Evolutionary conservation across 495 filamentous ascomycete species (phyloP), one percentile per base, ranked within the genome.

Genomic region (Thermochaetoides thermophila): DNA sequence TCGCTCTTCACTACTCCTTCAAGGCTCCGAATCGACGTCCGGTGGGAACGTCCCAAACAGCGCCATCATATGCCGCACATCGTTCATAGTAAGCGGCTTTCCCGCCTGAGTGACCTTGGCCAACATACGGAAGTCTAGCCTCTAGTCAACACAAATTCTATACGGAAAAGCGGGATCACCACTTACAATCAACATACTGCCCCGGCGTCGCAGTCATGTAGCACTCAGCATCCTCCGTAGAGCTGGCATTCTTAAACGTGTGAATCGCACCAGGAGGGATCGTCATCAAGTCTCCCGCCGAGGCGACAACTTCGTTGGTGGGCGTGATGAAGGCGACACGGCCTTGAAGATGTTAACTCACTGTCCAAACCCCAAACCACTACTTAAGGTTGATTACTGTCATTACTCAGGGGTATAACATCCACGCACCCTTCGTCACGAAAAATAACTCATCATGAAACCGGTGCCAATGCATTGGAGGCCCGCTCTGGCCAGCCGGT

Each of bases 371-470:
- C n/a, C n/a, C n/a, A n/a, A n/a, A n/a, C n/a, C n/a, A n/a, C n/a
- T n/a, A n/a, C n/a, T n/a, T n/a, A n/a, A n/a, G n/a, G n/a, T n/a
- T n/a, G n/a, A n/a, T n/a, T n/a, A n/a, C n/a, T n/a, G n/a, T n/a
- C n/a, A n/a, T n/a, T n/a, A n/a, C n/a, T n/a, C n/a, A n/a, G n/a
- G n/a, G n/a, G n/a, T n/a, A n/a, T n/a, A n/a, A n/a, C n/a, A n/a
- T n/a, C n/a, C 58, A 43, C 12, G 38, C 49, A 44, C 68, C 68
- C 28, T 63, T 54, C 5, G 57, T 69, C 16, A 70, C 50, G 26
- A 69, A 49, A 52, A 72, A 73, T 18, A 62, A 57, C 51, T 71
- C 65, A 39, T 71, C 65, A 47, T 73, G 69, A 57, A 71, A 53
- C 1, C 50, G 42, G 32, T 54, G 50, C 51, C 55, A 55, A 25